These are phyloP conservation scores for Sophora flavescens DNA, from an alignment of 306 rosid genomes.

Conservation along the genomic window DNA sequence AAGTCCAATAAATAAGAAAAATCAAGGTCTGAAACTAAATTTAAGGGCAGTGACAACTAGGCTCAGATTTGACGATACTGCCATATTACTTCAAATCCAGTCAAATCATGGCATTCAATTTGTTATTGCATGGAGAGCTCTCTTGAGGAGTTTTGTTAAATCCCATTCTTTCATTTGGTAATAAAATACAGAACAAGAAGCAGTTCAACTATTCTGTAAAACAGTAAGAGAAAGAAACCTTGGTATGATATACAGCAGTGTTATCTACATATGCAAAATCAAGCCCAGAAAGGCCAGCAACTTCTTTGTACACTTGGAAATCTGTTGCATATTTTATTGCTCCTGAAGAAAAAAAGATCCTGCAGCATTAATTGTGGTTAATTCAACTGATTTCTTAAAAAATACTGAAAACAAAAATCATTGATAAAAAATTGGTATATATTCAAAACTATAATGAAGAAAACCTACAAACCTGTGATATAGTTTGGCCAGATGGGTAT, in stretches of 20 bases:
- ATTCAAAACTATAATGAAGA: constrained; percentile 20
- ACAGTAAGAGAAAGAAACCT: constrained; percentile 63
- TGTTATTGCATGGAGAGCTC: constrained; percentile 11
- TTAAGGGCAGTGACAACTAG: constrained; percentile 12
- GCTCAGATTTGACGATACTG: neutral
- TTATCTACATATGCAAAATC: constrained; percentile 89
- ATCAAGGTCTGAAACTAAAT: neutral
- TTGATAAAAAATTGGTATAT: constrained; percentile 13
- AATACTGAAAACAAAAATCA: constrained; percentile 21
- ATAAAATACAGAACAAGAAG: constrained; percentile 37
- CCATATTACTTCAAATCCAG: constrained; percentile 12
- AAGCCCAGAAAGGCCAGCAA: constrained; percentile 94
- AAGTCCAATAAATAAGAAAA: constrained; percentile 19
- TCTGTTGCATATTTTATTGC: constrained; percentile 94
- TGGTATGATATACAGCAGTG: constrained; percentile 94
- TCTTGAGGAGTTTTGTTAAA: constrained; percentile 1
- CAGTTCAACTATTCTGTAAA: constrained; percentile 26
- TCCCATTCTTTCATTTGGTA: constrained; percentile 27
- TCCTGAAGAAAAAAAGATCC: constrained; percentile 93
- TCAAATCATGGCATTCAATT: neutral
- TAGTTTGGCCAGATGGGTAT: constrained; percentile 83
- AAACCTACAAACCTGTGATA: constrained; percentile 72
- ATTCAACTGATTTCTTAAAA: constrained; percentile 30
- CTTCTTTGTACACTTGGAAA: constrained; percentile 89
- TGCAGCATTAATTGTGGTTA: constrained; percentile 52